These are phyloP conservation scores for Nicotiana knightiana DNA, from an alignment of 257 asterid genomes.

Conservation along the genomic window DNA sequence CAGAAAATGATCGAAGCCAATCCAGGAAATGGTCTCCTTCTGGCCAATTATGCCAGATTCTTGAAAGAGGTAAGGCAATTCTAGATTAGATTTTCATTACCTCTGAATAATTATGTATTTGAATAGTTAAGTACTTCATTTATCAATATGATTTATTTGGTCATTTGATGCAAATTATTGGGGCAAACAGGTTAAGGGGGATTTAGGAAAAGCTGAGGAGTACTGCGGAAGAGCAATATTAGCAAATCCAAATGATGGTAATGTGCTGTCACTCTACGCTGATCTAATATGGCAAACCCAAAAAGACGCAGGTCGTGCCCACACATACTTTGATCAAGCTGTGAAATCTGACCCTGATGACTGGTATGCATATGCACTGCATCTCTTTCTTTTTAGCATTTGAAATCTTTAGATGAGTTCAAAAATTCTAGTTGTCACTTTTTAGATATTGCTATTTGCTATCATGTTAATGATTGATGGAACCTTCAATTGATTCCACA, in stretches of 20 bases:
- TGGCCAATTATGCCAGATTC: slow-evolving; percentile 77
- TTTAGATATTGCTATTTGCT: background rate
- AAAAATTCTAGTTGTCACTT: background rate
- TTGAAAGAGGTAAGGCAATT: slow-evolving; percentile 56
- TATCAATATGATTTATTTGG: background rate
- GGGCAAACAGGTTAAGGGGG: slow-evolving; percentile 53
- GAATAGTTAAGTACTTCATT: background rate
- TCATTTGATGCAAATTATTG: background rate
- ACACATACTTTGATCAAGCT: slow-evolving; percentile 72
- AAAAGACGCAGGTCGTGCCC: slow-evolving; percentile 62
- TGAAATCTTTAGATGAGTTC: background rate
- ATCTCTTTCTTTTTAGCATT: background rate
- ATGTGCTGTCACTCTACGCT: slow-evolving; percentile 70
- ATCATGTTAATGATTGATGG: background rate
- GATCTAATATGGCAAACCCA: slow-evolving; percentile 84
- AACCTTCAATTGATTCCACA: background rate
- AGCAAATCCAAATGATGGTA: slow-evolving; percentile 67
- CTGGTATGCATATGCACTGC: slow-evolving; percentile 36
- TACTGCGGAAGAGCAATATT: slow-evolving; percentile 80
- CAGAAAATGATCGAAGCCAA: slow-evolving; percentile 71
- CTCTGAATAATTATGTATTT: background rate
- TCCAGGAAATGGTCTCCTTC: slow-evolving; percentile 59
- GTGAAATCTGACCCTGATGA: slow-evolving; percentile 75
- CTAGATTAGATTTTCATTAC: background rate
- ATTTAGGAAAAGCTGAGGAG: slow-evolving; percentile 79